Base-by-base conservation (phyloP, 2,329 filamentous ascomycete species). In the Setomelanomma holmii region DNA sequence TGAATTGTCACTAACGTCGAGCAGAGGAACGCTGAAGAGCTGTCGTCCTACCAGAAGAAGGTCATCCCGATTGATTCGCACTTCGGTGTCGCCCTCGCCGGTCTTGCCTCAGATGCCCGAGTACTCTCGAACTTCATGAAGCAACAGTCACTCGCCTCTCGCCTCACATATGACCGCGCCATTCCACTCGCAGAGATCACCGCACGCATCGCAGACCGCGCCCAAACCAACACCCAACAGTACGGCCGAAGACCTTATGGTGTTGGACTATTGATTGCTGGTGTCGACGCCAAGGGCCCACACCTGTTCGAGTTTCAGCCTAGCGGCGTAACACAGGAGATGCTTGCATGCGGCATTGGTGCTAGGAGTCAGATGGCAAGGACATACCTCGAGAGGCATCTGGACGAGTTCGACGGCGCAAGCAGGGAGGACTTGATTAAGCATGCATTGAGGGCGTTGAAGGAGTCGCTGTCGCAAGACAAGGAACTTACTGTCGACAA, bases 61-160 rank as follows among this genome's bases (percentile, higher is more conserved):
- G 88, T 99, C 75, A 97, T 99, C 78, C 86, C 89, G 68, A 89
- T 99, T 79, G 95, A 99, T 78, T 90, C 93, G 70, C 95, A 99
- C 79, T 89, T 95, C 68, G 95, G 93, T 65, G 88, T 99, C 71
- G 92, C 93, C 70, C 96, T 99, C 70, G 95, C 95, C 64, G 95
- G 95, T 68, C 90, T 99, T 58, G 95, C 95, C 64, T 97, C 93
- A 53, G 95, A 99, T 78, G 95, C 93, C 74, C 95, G 95, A 72
- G 95, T 99, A 68, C 92, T 99, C 68, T 97, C 93, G 83, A 99
- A 99, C 86, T 99, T 97, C 83, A 98, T 99, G 93, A 98, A 97
- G 83, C 92, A 96, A 80, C 95, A 98, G 81, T 96, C 91, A 60
- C 91, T 99, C 71, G 90, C 91, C 71, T 93, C 95, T 69, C 92